A percentile compares a stretch with the other conserved stretches of the same genome.
These are phyloP conservation scores for Clarireedia monteithiana DNA, from an alignment of 2,329 filamentous ascomycete genomes.

Conservation along the genomic window DNA sequence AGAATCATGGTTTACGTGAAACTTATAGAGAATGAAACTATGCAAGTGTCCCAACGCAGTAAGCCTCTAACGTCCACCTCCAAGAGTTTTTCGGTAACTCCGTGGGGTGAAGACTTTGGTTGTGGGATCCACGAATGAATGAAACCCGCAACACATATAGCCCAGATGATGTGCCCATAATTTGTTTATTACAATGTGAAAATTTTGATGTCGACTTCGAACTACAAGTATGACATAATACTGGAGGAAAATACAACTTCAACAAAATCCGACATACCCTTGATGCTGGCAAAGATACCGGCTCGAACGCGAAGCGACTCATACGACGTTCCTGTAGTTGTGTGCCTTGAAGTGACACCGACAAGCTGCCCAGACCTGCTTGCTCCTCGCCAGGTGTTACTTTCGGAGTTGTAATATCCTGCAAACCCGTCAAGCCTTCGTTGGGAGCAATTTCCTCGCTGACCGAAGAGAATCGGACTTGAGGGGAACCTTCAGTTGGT, in stretches of 20 bases:
- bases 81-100: too few relatives aligned
- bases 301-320: conserved; percentile 83
- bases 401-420: conserved; percentile 19
- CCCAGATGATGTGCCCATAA: too few relatives aligned
- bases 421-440: conserved; percentile 25
- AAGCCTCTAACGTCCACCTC: too few relatives aligned
- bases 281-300: conserved; percentile 78
- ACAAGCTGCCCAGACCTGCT: conserved; percentile 38
- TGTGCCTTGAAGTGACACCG: conserved; percentile 63
- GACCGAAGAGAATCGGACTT: conserved; percentile 65
- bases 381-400: conserved; percentile 15
- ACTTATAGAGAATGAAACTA: background rate
- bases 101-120: too few relatives aligned
- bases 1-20: background rate
- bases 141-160: too few relatives aligned
- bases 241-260: background rate
- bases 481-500: conserved; percentile 30
- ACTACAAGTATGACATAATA: background rate
- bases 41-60: too few relatives aligned
- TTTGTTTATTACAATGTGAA: background rate
- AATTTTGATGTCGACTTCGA: background rate
- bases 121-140: too few relatives aligned
- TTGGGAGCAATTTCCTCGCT: conserved; percentile 61
- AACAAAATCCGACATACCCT: conserved; percentile 52
- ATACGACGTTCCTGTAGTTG: conserved; percentile 76